Percentiles rank a stretch among this genome's conserved stretches.
Evolutionary conservation across 1,139 yeast species (phyloP).

Genomic region (Protomyces macrosporus): DNA sequence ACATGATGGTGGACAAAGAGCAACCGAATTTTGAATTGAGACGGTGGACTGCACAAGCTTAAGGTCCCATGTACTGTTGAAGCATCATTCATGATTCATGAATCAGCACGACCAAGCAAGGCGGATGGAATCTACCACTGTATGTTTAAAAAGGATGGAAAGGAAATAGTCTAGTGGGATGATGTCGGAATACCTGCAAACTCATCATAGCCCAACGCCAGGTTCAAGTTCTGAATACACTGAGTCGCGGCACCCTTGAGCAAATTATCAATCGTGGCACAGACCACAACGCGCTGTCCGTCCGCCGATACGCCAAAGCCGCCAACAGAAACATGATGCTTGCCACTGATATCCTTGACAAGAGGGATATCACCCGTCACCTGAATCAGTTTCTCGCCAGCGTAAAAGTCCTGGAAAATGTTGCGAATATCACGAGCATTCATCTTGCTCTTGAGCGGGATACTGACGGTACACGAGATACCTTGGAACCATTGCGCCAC

Average conservation of each 20-base stretch:
- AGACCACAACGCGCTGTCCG: slow-evolving; percentile 85
- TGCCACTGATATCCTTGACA: slow-evolving; percentile 84
- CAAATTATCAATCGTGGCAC: slow-evolving; percentile 90
- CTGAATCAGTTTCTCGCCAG: slow-evolving; percentile 77
- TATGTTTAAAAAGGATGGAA: background rate
- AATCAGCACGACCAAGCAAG: too few relatives aligned
- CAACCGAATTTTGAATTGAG: too few relatives aligned
- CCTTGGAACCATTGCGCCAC: slow-evolving; percentile 99
- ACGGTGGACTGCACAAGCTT: too few relatives aligned
- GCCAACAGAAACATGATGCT: slow-evolving; percentile 91
- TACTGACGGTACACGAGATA: slow-evolving; percentile 81
- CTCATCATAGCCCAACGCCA: slow-evolving; percentile 84
- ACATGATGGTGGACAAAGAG: too few relatives aligned
- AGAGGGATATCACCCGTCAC: slow-evolving; percentile 87
- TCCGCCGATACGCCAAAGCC: slow-evolving; percentile 89
- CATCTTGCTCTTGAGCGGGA: slow-evolving; percentile 71
- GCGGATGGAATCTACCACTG: too few relatives aligned
- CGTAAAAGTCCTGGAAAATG: slow-evolving; percentile 81
- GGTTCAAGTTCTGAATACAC: slow-evolving; percentile 89
- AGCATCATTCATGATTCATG: too few relatives aligned
- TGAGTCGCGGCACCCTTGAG: slow-evolving; percentile 97
- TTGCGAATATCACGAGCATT: slow-evolving; percentile 78
- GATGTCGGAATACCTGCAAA: slow-evolving; percentile 79
- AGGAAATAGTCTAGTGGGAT: background rate
- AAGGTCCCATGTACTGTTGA: too few relatives aligned